Base-by-base conservation (phyloP, 208 protist species). In the Angomonas deanei region DNA sequence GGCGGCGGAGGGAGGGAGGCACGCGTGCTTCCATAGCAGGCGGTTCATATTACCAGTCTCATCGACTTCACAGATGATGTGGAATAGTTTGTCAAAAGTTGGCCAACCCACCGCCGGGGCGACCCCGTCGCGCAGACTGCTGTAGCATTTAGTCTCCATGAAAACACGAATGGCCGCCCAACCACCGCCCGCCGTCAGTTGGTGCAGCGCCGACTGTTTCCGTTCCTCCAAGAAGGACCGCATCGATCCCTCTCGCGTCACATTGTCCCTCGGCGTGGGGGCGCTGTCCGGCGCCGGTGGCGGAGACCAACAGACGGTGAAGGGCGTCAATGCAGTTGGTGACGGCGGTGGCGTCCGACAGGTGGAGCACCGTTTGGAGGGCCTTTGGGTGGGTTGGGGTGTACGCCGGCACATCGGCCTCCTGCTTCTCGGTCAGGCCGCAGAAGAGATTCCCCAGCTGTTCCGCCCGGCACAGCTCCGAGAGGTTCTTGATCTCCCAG, bases 361-460 rank as follows among this genome's bases (percentile, higher is more conserved):
- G 24, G 27, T 33, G 39, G 11, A 94, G 57, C 32, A 92, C 68
- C 39, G 86, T 83, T 26, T 48, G 56, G 39, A 94, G 55, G 3
- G 82, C 82, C 4, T 68, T 49, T 24, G 74, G 74, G 60, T 88
- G 72, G 11, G 77, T 76, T n/a, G 88, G 88, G 4, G 82, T 76
- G 60, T 84, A 94, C 32, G 74, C 61, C 1, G 64, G 28, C 26
- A 86, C 82, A 11, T 61, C 36, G 17, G 78, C 55, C 27, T 76
- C 66, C 65, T 91, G 84, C 30, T 31, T 49, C 11, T 71, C 76
- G 53, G 84, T 90, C 66, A 82, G 88, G 52, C 67, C 48, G 46
- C 70, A 48, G 68, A 86, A 94, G 24, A 94, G 57, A 24, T 74
- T 74, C 24, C 57, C 69, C 15, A 89, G 64, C 38, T 84, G 69